Base-by-base conservation (phyloP, 352 stramenopile species). In the Phytophthora rubi region DNA sequence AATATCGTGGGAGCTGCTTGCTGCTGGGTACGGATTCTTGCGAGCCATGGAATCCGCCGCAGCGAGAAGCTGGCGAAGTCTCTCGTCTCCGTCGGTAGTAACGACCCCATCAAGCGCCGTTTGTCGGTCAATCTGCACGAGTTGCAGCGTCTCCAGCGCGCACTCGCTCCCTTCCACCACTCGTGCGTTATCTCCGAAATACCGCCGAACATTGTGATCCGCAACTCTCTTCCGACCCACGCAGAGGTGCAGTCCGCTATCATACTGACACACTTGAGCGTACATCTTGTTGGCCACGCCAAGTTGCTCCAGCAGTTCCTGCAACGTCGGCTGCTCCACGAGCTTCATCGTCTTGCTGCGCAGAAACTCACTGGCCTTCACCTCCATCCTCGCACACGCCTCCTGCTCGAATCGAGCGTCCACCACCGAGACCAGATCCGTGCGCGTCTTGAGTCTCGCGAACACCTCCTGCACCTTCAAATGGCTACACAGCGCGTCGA, bases 291-390 rank as follows among this genome's bases (percentile, higher is more conserved):
- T 60, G 5, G 73, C 74, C 68, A 90, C 74, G 30, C 65, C 61
- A 42, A 90, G 62, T 35, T 90, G 70, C 42, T 87, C 73, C 9
- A 79, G n/a, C 6, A 90, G 53, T 52, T 90, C 82, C 18, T 73
- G 55, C 15, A 86, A 47, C 54, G 68, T 76, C 13, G 82, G 82
- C 9, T 72, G 57, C 2, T 88, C 79, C 26, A 88, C 63, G 16
- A 85, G 71, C 55, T 88, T 88, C 67, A 90, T 68, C 48, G 80
- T 88, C 62, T 90, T 90, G 61, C 71, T 74, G 32, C 80, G 59
- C 6, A 88, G 45, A 56, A 81, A 67, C 1, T 62, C 48, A 0
- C 71, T 69, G 2, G 71, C 73, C n/a, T 77, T 75, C 23, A 64
- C 44, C 45, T 83, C 78, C 53, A 86, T 62, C 53, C 74, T 69